Conservation (phyloP, 2,329 filamentous ascomycete species). For the Aspergillus piperis region DNA sequence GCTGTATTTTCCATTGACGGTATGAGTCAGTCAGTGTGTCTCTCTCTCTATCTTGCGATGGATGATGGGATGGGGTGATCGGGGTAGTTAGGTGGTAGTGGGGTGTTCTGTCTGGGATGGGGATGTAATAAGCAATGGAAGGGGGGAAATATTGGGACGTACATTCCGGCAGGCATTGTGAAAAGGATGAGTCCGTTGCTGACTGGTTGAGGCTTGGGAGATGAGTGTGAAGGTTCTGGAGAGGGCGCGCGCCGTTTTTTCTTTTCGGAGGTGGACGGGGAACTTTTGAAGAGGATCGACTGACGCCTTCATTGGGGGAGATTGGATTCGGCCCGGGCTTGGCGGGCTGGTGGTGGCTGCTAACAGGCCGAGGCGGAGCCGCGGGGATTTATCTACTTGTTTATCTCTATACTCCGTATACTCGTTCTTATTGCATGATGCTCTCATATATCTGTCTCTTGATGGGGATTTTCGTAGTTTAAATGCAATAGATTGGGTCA, state of each 20-base stretch:
- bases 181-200: not conserved
- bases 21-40: slow-evolving; percentile 6
- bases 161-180: slow-evolving; percentile 22
- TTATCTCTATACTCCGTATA: too few species aligned
- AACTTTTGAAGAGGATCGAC: not conserved
- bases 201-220: not conserved
- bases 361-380: not conserved
- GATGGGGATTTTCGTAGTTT: too few species aligned
- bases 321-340: slow-evolving; percentile 7
- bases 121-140: too few species aligned
- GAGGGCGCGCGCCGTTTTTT: not conserved
- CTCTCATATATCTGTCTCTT: too few species aligned
- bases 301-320: too few species aligned
- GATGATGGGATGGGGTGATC: not conserved
- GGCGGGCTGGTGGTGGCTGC: not conserved
- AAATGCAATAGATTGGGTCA: too few species aligned
- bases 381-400: not conserved
- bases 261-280: not conserved
- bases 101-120: not conserved
- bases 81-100: not conserved
- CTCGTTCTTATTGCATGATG: too few species aligned
- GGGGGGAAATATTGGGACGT: slow-evolving; percentile 4
- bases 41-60: not conserved
- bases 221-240: not conserved
- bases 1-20: slow-evolving; percentile 35